A percentile compares a stretch with the other conserved stretches of the same genome.
These are phyloP conservation scores for Pseudonectria buxi DNA, from an alignment of 2,329 filamentous ascomycete genomes.

Conservation along the genomic window DNA sequence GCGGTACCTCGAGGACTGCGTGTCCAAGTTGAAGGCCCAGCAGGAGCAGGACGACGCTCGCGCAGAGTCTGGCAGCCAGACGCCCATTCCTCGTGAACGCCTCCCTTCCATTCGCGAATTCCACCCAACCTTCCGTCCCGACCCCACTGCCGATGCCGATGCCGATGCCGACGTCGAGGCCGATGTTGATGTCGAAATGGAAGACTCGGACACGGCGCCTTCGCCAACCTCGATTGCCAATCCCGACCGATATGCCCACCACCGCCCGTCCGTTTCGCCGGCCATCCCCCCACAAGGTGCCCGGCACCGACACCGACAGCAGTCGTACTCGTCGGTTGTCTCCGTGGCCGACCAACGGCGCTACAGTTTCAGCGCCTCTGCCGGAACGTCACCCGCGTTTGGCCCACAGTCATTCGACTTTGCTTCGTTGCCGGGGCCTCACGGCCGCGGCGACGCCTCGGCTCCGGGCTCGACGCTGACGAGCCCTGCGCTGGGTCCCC, in stretches of 20 bases:
- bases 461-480: conserved; percentile 48
- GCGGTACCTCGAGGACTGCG: conserved; percentile 85
- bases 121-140: conserved; percentile 35
- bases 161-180: conserved; percentile 19
- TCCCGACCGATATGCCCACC: conserved; percentile 27
- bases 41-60: conserved; percentile 28
- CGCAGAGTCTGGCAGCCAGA: conserved; percentile 22
- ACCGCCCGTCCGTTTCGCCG: conserved; percentile 45
- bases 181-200: conserved; percentile 51
- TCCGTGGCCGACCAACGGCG: conserved; percentile 42
- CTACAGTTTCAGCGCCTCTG: conserved; percentile 43
- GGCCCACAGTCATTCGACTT: conserved; percentile 38
- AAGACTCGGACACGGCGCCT: conserved; percentile 39
- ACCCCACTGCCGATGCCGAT: conserved; percentile 26
- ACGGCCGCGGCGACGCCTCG: conserved; percentile 36
- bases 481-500: conserved; percentile 50
- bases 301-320: conserved; percentile 32
- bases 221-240: conserved; percentile 40
- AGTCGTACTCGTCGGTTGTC: conserved; percentile 46
- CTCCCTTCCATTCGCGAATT: conserved; percentile 34
- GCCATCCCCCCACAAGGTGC: conserved; percentile 41
- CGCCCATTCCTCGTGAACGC: conserved; percentile 20
- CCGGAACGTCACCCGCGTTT: conserved; percentile 50
- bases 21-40: conserved; percentile 67
- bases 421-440: conserved; percentile 13